Base-by-base conservation (phyloP, 345 rosid species). In the Lagerstroemia speciosa region DNA sequence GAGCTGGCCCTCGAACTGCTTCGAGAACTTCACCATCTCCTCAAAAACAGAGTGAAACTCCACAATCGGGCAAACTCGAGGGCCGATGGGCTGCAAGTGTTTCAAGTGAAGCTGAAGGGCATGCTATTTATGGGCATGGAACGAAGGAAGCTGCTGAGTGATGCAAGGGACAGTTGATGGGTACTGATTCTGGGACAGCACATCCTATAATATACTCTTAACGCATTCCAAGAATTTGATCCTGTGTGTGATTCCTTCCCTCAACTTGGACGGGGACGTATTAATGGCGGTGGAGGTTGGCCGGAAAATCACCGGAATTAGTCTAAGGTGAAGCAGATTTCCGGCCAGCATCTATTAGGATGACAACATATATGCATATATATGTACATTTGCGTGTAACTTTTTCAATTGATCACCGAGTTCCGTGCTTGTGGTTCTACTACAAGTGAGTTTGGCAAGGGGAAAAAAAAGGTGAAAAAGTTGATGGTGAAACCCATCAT, bases 1-100 rank as follows among this genome's bases (percentile, higher is more conserved):
- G 16, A 95, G 93, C 79, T 95, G 97, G 22, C 86, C 97, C 73
- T 95, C 92, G 34, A 92, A 90, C 69, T 95, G 97, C 81, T 86
- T 88, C 1, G 96, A 83, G 76, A 95, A 95, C 72, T 92, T 95
- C 75, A 95, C 94, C 97, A 95, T 92, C n/a, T 48, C 27, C 34
- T 38, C 26, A 74, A 68, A 43, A 43, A 75, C 60, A 57, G 31
- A 73, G 67, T 32, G 57, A 65, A 57, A 24, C 27, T 16, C 62
- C 1, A 19, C 14, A 29, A 53, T 8, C 61, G 6, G 61, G 61
- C 26, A n/a, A n/a, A 53, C 29, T 53, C 15, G 61, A 9, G 34
- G 33, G 68, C 36, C 19, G 55, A 48, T 64, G 43, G 20, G 41
- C 50, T 32, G 61, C 8, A 66, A 62, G 67, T 40, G 71, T 66